Evolutionary conservation across 2,329 filamentous ascomycete species (phyloP), one percentile per base, ranked within the genome.

Genomic region (Aureobasidium namibiae): DNA sequence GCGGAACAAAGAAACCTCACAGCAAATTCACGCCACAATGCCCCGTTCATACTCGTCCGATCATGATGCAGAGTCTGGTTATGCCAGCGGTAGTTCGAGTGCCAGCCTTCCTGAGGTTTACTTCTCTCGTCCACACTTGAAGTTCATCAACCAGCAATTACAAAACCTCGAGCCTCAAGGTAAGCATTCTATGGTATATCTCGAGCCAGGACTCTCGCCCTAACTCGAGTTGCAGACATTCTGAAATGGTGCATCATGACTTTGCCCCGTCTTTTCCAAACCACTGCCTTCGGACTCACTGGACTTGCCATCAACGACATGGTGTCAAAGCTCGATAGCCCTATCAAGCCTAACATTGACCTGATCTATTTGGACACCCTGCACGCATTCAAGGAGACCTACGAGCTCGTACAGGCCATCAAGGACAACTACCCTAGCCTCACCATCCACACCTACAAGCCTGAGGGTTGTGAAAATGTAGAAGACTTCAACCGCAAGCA

Each of bases 201-300:
- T 6, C 18, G 2, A 16, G 1, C 50, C 9, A 33, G 14, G 9
- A 46, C n/a, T n/a, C 14, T 29, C 29, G 9, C 62, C 64, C 6
- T 29, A 61, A 73, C 61, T 44, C 18, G 29, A 8, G 46, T 38
- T 45, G 8, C 39, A 81, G 92, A 96, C 65, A 88, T 97, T 67
- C 83, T 99, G 62, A 87, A 86, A 76, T 96, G 95, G 88, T 90
- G 87, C 80, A 88, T 92, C 71, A 86, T 89, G 67, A 88, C 92
- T 67, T 87, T 99, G 68, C 94, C 94, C 68, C 88, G 88, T 71
- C 84, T 97, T 45, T 96, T 72, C 65, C 77, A 80, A 64, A 79
- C 77, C 3, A 79, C 78, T 4, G 77, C 78, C 18, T 78, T 80
- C 67, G 78, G 78, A 58, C 69, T 80, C 50, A 79, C 76, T 59